phyloP scores from a whole-genome alignment of 139 green algal species.

The Chlamydomonas sphaeroides region DNA sequence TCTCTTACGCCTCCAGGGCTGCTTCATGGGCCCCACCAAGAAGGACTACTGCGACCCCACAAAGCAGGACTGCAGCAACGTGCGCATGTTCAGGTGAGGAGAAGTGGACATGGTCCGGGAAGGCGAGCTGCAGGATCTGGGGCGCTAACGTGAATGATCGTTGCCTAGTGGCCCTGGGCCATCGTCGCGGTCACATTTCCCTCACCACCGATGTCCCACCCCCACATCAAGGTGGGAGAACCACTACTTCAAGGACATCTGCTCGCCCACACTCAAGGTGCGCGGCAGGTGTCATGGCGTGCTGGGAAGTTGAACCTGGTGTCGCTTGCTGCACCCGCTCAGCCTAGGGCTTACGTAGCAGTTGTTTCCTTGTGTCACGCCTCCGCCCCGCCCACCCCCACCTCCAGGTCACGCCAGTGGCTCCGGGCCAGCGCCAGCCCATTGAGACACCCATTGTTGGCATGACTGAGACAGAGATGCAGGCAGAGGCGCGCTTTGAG shows the following conservation, averaged over 20 bases:
- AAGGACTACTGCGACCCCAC: constrained; percentile 12
- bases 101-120: no score
- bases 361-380: no score
- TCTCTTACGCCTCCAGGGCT: no score
- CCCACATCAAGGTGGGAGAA: constrained; percentile 11
- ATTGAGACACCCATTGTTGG: not conserved
- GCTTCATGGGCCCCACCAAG: not conserved
- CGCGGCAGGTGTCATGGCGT: not conserved
- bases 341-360: no score
- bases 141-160: no score
- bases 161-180: no score
- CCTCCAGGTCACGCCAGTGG: not conserved
- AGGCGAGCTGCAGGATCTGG: no score
- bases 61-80: constrained; percentile 2
- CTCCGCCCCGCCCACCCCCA: no score
- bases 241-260: constrained; percentile 17
- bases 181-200: no score
- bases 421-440: not conserved
- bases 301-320: no score
- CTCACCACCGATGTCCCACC: no score
- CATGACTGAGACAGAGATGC: not conserved
- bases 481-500: not conserved
- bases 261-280: not conserved
- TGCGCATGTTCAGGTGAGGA: constrained; percentile 12
- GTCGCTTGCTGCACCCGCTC: no score